Evolutionary conservation across 2,329 filamentous ascomycete genomes (phyloP), one percentile per base, ranked within the genome.

Genomic region (Talaromyces islandicus): DNA sequence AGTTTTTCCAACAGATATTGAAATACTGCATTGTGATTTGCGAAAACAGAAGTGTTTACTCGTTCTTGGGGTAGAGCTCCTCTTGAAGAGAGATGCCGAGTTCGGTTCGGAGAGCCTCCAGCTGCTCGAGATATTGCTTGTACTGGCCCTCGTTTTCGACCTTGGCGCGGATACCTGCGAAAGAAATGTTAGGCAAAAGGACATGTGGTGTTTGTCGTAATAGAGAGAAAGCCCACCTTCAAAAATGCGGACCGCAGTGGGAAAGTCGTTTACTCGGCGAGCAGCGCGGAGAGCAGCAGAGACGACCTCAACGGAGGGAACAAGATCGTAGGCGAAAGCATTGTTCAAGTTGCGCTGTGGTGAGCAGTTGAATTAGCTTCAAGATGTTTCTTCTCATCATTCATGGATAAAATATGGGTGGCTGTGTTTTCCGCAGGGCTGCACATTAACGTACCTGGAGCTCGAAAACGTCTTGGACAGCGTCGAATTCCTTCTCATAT

Each of bases 241-340:
- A 78, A 99, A 99, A 78, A 99, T 88, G 75, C 94, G 91, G 74
- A 99, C 94, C 70, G 94, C 94, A 67, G 94, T 99, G 68, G 94
- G 94, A 83, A 88, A 97, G 84, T 99, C 94, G 80, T 99, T 97
- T 76, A 99, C 94, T 78, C 94, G 86, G 78, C 94, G 86, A 69
- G 94, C 94, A 70, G 94, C 94, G 80, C 89, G 92, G 71, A 99
- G 86, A 66, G 94, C 94, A 71, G 94, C 92, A 71, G 86, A 86
- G 78, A 97, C 85, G 75, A 99, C 94, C 69, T 90, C 87, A 66
- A 93, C 88, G 51, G 93, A 94, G 73, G 95, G 94, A 68, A 99
- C 94, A 73, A 99, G 89, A 88, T 99, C 94, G 88, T 99, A 99
- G 75, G 94, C 94, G 81, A 99, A 99, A 77, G 92, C 93, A 83